phyloP scores from a whole-genome alignment of 2,329 filamentous ascomycete genomes.

The Penicillium sp. region DNA sequence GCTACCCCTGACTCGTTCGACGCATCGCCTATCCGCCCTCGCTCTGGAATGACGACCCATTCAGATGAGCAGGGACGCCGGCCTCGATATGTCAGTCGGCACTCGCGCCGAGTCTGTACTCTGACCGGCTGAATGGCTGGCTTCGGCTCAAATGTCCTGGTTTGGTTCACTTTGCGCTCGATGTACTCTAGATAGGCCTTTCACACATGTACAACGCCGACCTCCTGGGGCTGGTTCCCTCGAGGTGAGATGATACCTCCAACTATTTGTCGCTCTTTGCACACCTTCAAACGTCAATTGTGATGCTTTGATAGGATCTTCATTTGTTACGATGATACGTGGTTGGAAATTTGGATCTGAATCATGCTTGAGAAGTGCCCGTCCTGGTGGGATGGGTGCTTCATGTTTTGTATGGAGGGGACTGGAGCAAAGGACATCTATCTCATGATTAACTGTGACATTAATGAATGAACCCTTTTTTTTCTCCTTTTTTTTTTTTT shows the following conservation, averaged over 20 bases:
- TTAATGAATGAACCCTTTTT: not conserved
- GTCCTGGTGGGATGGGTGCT: not conserved
- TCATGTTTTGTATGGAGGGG: not conserved
- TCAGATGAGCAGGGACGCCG: conserved; percentile 25
- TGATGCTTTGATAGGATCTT: not conserved
- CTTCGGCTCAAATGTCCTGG: not conserved
- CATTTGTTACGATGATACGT: not conserved
- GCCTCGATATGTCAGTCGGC: conserved; percentile 35
- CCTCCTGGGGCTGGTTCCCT: not conserved
- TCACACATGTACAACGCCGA: conserved; percentile 4
- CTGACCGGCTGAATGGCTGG: conserved; percentile 10
- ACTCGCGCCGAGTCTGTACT: conserved; percentile 20
- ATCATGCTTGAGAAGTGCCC: not conserved
- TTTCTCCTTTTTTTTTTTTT: not conserved
- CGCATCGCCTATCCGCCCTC: conserved; percentile 10
- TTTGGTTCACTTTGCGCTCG: too few relatives aligned
- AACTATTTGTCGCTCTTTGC: not conserved
- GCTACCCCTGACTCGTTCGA: conserved; percentile 19
- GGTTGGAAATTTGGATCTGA: not conserved
- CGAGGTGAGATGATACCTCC: not conserved
- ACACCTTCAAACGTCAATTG: not conserved
- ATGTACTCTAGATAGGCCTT: conserved; percentile 1
- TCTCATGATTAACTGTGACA: not conserved
- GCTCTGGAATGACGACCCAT: conserved; percentile 10
- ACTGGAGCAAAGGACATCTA: not conserved